Conservation (phyloP, 345 rosid genomes). For the Hibiscus tridactylites region DNA sequence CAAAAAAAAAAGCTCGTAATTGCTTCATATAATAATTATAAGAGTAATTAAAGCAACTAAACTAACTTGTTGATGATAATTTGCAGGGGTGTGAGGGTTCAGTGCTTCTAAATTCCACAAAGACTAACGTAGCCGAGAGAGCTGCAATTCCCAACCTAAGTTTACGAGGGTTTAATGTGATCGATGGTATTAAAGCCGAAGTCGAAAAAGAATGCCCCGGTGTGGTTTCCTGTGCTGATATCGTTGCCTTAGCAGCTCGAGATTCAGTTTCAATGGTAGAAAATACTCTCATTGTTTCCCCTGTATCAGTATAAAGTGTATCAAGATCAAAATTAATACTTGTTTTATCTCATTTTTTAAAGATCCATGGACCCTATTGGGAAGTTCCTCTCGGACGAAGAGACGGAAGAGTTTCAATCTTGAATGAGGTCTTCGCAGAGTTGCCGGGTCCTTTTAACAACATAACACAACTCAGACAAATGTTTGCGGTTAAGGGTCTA, state of each 20-base stretch:
- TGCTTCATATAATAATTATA: neutral
- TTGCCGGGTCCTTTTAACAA: slow-evolving; percentile 35
- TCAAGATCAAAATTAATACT: neutral
- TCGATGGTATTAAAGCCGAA: slow-evolving; percentile 50
- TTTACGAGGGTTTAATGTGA: slow-evolving; percentile 51
- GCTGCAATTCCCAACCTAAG: slow-evolving; percentile 36
- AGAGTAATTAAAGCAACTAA: too few relatives aligned
- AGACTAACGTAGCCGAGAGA: slow-evolving; percentile 42
- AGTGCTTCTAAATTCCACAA: slow-evolving; percentile 43
- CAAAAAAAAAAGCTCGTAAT: neutral
- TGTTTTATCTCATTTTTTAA: neutral
- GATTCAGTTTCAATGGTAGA: slow-evolving; percentile 31
- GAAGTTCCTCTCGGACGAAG: slow-evolving; percentile 50
- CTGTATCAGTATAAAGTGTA: neutral
- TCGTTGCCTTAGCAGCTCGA: slow-evolving; percentile 50
- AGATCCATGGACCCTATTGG: slow-evolving; percentile 60
- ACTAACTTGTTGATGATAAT: neutral
- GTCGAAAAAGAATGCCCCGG: slow-evolving; percentile 65
- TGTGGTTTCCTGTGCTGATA: slow-evolving; percentile 75
- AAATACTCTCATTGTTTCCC: neutral
- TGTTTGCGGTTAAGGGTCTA: slow-evolving; percentile 35
- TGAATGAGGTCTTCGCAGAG: slow-evolving; percentile 18
- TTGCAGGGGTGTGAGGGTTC: slow-evolving; percentile 86
- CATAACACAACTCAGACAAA: slow-evolving; percentile 23
- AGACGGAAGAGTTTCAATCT: slow-evolving; percentile 47